Conservation (phyloP, 1,284 basidiomycete genomes). For the Puccinia hordei region DNA sequence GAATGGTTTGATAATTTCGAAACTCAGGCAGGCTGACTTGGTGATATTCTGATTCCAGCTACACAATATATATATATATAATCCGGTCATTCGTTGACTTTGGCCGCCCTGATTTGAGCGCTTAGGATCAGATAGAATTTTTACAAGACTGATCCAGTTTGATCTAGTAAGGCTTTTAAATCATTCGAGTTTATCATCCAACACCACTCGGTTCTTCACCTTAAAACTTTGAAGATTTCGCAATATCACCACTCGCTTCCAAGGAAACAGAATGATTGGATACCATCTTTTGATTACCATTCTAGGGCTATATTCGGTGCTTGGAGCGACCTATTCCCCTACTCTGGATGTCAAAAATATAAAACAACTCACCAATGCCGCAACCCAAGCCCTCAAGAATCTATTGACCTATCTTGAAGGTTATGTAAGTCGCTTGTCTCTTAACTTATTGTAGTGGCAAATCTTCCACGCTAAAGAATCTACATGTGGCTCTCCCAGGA, state of each 20-base stretch:
- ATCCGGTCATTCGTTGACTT: neutral
- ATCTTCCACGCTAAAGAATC: neutral
- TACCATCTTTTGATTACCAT: conserved; percentile 18
- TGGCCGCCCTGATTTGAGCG: neutral
- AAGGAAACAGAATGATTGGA: neutral
- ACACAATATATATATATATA: too few species aligned
- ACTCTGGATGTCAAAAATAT: conserved; percentile 28
- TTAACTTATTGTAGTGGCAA: neutral
- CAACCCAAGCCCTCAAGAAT: conserved; percentile 35
- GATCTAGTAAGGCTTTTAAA: neutral
- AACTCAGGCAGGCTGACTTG: neutral
- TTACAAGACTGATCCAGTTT: neutral
- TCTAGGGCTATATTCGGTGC: neutral
- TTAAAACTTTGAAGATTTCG: neutral
- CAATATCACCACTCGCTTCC: neutral
- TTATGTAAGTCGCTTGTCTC: neutral
- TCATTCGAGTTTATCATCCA: neutral
- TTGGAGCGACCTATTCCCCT: conserved; percentile 44
- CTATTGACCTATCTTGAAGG: conserved; percentile 20
- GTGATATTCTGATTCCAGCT: conserved; percentile 1
- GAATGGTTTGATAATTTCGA: too few species aligned
- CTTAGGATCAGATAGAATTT: neutral
- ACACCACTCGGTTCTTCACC: neutral
- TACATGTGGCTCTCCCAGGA: neutral
- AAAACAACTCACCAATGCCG: conserved; percentile 6